Evolutionary conservation across 345 rosid genomes (phyloP).

Genomic region (Physaria fendleri): DNA sequence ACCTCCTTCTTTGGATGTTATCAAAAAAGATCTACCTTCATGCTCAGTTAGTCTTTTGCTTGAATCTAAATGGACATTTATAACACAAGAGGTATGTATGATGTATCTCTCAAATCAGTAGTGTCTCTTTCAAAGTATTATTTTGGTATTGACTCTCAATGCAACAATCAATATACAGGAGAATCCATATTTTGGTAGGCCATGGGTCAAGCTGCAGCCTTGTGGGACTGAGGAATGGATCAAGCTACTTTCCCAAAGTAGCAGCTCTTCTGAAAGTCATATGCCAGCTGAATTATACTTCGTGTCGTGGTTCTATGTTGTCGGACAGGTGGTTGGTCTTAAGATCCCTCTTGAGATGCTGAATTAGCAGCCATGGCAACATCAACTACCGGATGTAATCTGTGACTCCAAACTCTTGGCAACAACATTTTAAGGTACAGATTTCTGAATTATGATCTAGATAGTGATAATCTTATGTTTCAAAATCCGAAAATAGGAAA

Average conservation of each 20-base stretch:
- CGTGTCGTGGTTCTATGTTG: constrained; percentile 81
- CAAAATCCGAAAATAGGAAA: constrained; percentile 7
- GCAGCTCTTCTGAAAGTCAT: constrained; percentile 16
- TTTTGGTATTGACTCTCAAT: background rate
- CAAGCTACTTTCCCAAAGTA: constrained; percentile 54
- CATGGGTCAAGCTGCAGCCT: constrained; percentile 94
- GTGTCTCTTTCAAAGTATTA: background rate
- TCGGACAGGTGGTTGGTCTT: constrained; percentile 75
- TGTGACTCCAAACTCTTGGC: background rate
- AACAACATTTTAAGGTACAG: background rate
- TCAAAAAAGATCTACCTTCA: constrained; percentile 62
- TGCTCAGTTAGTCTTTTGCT: constrained; percentile 49
- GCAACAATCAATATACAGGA: constrained; percentile 42
- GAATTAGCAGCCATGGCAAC: constrained; percentile 9
- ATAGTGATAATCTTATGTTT: constrained; percentile 9
- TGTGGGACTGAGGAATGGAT: constrained; percentile 87
- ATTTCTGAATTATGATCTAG: background rate
- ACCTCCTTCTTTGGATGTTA: constrained; percentile 48
- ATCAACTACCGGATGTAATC: background rate
- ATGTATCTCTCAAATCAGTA: background rate
- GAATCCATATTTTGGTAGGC: constrained; percentile 76
- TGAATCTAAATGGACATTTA: constrained; percentile 77
- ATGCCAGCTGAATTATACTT: constrained; percentile 40
- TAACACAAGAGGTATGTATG: constrained; percentile 94
- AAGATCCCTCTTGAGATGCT: constrained; percentile 43